These are phyloP conservation scores for Colletotrichum scovillei DNA, from an alignment of 2,329 filamentous ascomycete species.

Conservation along the genomic window DNA sequence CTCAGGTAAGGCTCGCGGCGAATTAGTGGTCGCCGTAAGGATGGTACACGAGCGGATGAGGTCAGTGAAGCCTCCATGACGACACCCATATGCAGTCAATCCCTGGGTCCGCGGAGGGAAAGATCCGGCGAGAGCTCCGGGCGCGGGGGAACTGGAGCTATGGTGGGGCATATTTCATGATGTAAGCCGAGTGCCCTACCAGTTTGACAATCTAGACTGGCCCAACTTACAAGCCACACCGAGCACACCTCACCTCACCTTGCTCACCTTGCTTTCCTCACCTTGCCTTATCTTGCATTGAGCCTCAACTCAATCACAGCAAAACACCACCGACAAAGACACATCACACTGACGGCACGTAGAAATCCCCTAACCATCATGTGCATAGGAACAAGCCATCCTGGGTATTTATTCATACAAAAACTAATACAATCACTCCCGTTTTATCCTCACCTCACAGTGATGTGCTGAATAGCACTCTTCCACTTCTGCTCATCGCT, in stretches of 20 bases:
- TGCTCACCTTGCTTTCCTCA: background rate
- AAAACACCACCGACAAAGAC: background rate
- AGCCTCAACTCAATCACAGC: background rate
- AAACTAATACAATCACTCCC: background rate
- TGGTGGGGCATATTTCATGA: background rate
- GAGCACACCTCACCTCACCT: background rate
- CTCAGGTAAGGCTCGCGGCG: background rate
- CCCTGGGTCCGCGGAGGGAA: slow-evolving; percentile 2
- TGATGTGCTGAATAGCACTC: slow-evolving; percentile 73
- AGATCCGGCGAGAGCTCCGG: background rate
- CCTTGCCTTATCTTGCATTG: background rate
- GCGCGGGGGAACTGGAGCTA: background rate
- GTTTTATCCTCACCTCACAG: slow-evolving; percentile 43
- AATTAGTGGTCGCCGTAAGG: background rate
- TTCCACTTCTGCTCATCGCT: slow-evolving; percentile 88
- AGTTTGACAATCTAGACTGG: background rate
- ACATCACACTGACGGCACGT: background rate
- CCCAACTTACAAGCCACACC: background rate
- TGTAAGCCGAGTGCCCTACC: background rate
- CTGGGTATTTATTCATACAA: slow-evolving; percentile 26
- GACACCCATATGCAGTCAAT: slow-evolving; percentile 18
- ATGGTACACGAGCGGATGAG: slow-evolving; percentile 12
- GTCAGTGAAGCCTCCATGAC: slow-evolving; percentile 33
- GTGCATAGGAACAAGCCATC: background rate
- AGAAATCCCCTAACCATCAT: background rate